A percentile compares a stretch with the other conserved stretches of the same genome.
These are phyloP conservation scores for Colletotrichum sublineola DNA, from an alignment of 2,329 filamentous ascomycete species.

Conservation along the genomic window DNA sequence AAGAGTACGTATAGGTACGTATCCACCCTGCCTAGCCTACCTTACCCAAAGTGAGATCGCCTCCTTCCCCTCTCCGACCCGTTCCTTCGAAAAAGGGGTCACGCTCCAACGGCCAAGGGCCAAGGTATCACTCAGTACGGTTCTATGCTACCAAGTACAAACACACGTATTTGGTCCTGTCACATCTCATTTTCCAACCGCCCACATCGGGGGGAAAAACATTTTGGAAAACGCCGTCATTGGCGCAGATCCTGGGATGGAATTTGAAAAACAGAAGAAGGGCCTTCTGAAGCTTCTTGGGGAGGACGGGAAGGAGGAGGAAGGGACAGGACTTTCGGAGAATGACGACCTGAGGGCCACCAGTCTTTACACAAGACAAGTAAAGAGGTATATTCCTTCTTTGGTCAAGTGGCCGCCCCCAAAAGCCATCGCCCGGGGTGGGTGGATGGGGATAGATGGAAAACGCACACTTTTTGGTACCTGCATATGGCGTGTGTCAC, in stretches of 20 bases:
- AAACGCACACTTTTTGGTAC: conserved; percentile 17
- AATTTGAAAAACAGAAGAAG: conserved; percentile 3
- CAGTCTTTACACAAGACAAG: no score
- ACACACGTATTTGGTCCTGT: neutral
- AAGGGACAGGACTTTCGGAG: no score
- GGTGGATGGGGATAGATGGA: neutral
- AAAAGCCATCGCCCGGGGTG: neutral
- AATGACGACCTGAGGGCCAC: no score
- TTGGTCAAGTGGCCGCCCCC: neutral
- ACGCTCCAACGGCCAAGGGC: conserved; percentile 4
- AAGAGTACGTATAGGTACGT: neutral
- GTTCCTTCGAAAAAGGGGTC: conserved; percentile 10
- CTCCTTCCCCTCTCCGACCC: conserved; percentile 17
- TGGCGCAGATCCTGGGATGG: conserved; percentile 31
- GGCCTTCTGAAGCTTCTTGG: neutral
- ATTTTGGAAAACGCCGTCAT: conserved; percentile 14
- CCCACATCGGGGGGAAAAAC: conserved; percentile 11
- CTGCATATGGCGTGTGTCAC: conserved; percentile 39
- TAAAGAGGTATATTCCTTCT: neutral
- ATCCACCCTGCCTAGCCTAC: neutral
- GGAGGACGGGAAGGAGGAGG: neutral
- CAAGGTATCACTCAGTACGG: neutral
- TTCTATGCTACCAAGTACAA: neutral
- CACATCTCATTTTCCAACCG: neutral
- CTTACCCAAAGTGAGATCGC: conserved; percentile 11